Evolutionary conservation across 208 protist species (phyloP), one percentile per base, ranked within the genome.

Genomic region (Acanthamoeba sp.): DNA sequence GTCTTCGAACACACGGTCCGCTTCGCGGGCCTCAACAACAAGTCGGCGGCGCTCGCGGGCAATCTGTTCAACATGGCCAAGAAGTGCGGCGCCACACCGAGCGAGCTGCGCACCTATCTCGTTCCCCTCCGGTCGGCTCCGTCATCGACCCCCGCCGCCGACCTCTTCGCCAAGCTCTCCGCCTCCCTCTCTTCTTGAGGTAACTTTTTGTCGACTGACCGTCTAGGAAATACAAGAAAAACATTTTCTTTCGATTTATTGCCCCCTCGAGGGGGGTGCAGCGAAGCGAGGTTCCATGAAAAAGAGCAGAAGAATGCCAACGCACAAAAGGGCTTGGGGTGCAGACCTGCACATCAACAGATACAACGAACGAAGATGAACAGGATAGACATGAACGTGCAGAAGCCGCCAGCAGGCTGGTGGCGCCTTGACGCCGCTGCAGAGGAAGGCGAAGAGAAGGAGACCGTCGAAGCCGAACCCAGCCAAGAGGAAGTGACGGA

Each of bases 391-490:
- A 59, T 94, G 82, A 45, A 87, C 84, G 69, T 96, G 95, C 91
- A 95, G 69, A 71, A 36, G 62, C 91, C 94, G 57, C 95, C 96
- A 7, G 55, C 36, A 40, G 96, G 94, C n/a, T 42, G 93, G 9
- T 98, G 97, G 97, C 95, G 99, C 27, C 97, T 99, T 52, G 97
- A 97, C 29, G 96, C 96, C 82, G 98, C 99, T 93, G 87, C 96
- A n/a, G 98, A 99, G 38, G 99, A 99, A 80, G 98, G 98, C 78
- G 85, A 94, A 32, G 97, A 98, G 22, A n/a, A 97, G 36, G 88
- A 97, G 29, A n/a, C n/a, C n/a, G n/a, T n/a, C n/a, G 97, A 78
- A 36, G 69, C 22, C 0, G 18, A 62, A 62, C 16, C 16, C 18
- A 55, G 48, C 16, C 18, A 55, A 22, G 48, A 55, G 48, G 48